Evolutionary conservation across 768 basidiomycete species (phyloP).

Genomic region (Butyriboletus loyo): DNA sequence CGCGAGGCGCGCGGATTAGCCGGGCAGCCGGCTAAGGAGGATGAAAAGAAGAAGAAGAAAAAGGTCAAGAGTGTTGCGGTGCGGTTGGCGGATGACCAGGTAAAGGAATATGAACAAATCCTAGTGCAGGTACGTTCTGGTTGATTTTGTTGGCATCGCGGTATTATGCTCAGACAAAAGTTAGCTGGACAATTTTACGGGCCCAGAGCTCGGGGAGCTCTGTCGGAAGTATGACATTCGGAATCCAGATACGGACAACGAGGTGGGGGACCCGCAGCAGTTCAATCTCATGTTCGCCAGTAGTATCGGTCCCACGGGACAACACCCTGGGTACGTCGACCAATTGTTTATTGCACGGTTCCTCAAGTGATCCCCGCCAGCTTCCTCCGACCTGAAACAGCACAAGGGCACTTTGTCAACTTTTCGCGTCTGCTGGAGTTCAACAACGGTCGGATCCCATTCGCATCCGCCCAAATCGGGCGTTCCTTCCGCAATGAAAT

Average conservation of each 20-base stretch:
- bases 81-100: constrained; percentile 68
- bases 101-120: constrained; percentile 73
- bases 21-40: constrained; percentile 65
- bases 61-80: constrained; percentile 64
- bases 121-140: constrained; percentile 77
- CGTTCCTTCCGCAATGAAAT: constrained; percentile 98
- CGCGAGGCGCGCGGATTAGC: constrained; percentile 79
- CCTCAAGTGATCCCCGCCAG: constrained; percentile 36
- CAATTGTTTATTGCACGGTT: rapidly evolving
- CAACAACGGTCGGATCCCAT: constrained; percentile 95
- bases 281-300: constrained; percentile 99
- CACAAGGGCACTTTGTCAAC: constrained; percentile 98
- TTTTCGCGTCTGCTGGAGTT: constrained; percentile 95
- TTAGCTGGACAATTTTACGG: constrained; percentile 79
- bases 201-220: constrained; percentile 83
- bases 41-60: constrained; percentile 58
- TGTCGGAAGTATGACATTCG: constrained; percentile 75
- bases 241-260: constrained; percentile 92
- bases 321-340: constrained; percentile 75
- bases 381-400: constrained; percentile 95
- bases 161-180: not conserved
- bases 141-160: too few species aligned
- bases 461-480: constrained; percentile 96
- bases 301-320: constrained; percentile 96
- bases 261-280: constrained; percentile 86